Evolutionary conservation across 371 early-diverging fungal species (phyloP), one percentile per base, ranked within the genome.

Genomic region (Mortierella sp.): DNA sequence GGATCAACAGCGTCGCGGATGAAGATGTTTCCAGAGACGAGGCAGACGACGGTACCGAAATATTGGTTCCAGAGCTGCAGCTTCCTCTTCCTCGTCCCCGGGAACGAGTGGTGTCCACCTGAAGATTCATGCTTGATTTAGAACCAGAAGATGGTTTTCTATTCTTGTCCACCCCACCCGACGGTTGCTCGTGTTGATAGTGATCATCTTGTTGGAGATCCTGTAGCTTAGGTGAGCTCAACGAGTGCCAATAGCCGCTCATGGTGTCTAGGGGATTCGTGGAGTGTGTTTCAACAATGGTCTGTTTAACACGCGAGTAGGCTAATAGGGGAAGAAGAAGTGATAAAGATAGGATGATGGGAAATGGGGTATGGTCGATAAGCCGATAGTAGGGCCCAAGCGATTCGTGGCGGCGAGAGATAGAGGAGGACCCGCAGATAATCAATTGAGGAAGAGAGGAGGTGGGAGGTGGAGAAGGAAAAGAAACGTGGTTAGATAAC

Each of bases 251-350:
- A 39, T 72, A 66, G 1, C 67, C 67, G 4, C 40, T 58, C 67
- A 67, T 67, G 5, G 73, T 60, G 21, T 66, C 67, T 6, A 71
- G 24, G 5, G 65, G 54, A 1, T 61, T 68, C 27, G 56, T 13
- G 9, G 60, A 24, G 12, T 61, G 67, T 6, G 63, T 55, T 34
- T 73, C 60, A 7, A 50, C 63, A 19, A 67, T 54, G 16, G 54
- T 62, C 27, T 61, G 67, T n/a, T 58, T 61, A 17, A 73, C 67
- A 45, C 67, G 67, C 27, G 67, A 63, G 49, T 67, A 63, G 14
- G 67, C 74, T 73, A 25, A 13, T 5, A 31, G 3, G 2, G 10
- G 41, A n/a, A n/a, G n/a, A n/a, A 34, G 7, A 37, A 25, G 12
- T 14, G 25, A 27, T 4, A 24, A 19, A 43, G 19, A 27, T 34